Percentiles rank a stretch among this genome's conserved stretches.
Conservation (phyloP, 768 basidiomycete genomes). For the Mycena latifolia region DNA sequence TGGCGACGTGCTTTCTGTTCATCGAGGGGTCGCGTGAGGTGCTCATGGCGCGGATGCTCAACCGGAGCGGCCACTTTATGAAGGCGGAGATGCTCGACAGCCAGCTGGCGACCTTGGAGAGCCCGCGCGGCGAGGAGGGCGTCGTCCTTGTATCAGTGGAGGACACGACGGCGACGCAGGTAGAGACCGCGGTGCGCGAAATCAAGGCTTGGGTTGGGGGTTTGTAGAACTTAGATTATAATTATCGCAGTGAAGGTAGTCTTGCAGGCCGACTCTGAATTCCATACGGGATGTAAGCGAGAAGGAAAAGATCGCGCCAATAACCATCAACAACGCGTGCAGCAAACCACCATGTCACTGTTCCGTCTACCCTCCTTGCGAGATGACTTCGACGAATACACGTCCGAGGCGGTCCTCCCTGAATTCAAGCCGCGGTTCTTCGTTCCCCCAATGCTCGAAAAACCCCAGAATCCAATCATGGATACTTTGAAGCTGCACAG, state of each 20-base stretch:
- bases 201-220: not conserved
- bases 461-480: conserved; percentile 85
- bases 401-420: conserved; percentile 48
- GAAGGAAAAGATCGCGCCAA: too few relatives aligned
- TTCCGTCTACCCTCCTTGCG: conserved; percentile 21
- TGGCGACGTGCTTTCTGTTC: conserved; percentile 86
- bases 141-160: conserved; percentile 74
- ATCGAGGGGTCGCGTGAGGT: conserved; percentile 70
- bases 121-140: conserved; percentile 73
- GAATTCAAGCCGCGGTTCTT: conserved; percentile 64
- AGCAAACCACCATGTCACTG: not conserved
- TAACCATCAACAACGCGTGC: not conserved
- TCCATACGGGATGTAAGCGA: too few relatives aligned
- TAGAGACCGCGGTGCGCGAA: conserved; percentile 54
- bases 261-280: too few relatives aligned
- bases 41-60: conserved; percentile 72
- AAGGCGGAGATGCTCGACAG: conserved; percentile 85
- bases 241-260: too few relatives aligned
- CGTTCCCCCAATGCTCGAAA: conserved; percentile 74
- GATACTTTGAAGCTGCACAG: conserved; percentile 58
- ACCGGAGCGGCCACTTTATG: conserved; percentile 84
- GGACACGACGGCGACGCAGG: conserved; percentile 68
- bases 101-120: conserved; percentile 79
- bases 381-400: conserved; percentile 29
- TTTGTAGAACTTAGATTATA: too few relatives aligned